phyloP scores from a whole-genome alignment of 2,329 filamentous ascomycete genomes.

The Ilyonectria destructans region DNA sequence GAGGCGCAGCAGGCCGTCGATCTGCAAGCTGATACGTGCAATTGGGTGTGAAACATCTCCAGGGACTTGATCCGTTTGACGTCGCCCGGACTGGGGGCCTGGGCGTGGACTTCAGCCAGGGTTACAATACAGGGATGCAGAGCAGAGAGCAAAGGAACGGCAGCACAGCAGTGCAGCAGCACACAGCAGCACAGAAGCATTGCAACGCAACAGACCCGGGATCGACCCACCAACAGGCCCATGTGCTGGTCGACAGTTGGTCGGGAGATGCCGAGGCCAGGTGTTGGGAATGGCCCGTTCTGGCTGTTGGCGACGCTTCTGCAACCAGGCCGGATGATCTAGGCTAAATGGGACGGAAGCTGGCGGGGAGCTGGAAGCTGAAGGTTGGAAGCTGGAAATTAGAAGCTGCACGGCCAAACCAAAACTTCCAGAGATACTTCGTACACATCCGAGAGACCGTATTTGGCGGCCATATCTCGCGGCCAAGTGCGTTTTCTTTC shows the following conservation, averaged over 20 bases:
- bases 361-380: constrained; percentile 12
- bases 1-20: constrained; percentile 46
- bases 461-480: constrained; percentile 17
- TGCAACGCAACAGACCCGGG: constrained; percentile 37
- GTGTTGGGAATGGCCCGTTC: constrained; percentile 29
- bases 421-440: constrained; percentile 25
- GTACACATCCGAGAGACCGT: constrained; percentile 10
- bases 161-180: constrained; percentile 37
- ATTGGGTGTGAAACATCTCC: constrained; percentile 44
- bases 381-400: constrained; percentile 6
- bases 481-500: constrained; percentile 17
- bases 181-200: constrained; percentile 34
- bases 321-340: constrained; percentile 32
- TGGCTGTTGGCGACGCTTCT: constrained; percentile 28
- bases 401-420: constrained; percentile 19
- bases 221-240: constrained; percentile 34
- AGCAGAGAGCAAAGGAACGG: constrained; percentile 37
- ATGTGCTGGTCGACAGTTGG: constrained; percentile 40
- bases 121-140: constrained; percentile 31
- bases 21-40: constrained; percentile 45
- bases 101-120: constrained; percentile 43
- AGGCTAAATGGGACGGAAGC: constrained; percentile 22
- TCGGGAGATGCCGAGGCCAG: constrained; percentile 48
- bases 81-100: constrained; percentile 32
- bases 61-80: constrained; percentile 41